Conservation (phyloP, 495 filamentous ascomycete genomes). For the Bacidia rubella region DNA sequence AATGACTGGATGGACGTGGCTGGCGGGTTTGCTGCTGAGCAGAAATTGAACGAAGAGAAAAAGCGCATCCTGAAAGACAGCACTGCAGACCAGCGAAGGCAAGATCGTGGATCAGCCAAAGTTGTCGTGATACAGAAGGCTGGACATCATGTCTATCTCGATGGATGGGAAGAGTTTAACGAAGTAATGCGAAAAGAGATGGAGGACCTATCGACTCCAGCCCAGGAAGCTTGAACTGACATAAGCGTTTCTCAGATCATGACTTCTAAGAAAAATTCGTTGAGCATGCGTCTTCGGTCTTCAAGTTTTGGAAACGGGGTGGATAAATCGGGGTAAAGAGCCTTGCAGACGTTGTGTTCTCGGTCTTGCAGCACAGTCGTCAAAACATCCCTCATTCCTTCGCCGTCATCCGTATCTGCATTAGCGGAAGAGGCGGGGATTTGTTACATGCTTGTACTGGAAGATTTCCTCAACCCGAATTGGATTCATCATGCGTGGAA, state of each 20-base stretch:
- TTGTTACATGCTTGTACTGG: no score
- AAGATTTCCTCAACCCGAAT: neutral
- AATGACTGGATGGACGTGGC: conserved; percentile 97
- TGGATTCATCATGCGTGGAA: neutral
- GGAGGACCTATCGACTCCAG: conserved; percentile 47
- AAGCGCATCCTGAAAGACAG: conserved; percentile 40
- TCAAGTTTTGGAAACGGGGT: no score
- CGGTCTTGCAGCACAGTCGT: no score
- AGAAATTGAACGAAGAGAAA: conserved; percentile 63
- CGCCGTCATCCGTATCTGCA: no score
- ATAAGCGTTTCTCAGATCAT: no score
- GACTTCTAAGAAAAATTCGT: no score
- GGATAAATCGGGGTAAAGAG: no score
- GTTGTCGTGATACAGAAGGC: conserved; percentile 72
- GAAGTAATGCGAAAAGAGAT: conserved; percentile 59
- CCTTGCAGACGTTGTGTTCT: no score
- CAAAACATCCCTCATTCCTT: no score
- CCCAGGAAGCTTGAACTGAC: conserved; percentile 18
- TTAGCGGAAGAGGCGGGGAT: no score
- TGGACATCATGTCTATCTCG: conserved; percentile 88
- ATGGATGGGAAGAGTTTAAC: conserved; percentile 86
- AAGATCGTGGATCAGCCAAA: conserved; percentile 68
- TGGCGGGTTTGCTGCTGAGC: conserved; percentile 67
- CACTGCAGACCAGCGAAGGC: conserved; percentile 51
- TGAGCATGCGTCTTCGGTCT: no score